Evolutionary conservation across 768 basidiomycete genomes (phyloP).

Genomic region (Lentinula edodes): DNA sequence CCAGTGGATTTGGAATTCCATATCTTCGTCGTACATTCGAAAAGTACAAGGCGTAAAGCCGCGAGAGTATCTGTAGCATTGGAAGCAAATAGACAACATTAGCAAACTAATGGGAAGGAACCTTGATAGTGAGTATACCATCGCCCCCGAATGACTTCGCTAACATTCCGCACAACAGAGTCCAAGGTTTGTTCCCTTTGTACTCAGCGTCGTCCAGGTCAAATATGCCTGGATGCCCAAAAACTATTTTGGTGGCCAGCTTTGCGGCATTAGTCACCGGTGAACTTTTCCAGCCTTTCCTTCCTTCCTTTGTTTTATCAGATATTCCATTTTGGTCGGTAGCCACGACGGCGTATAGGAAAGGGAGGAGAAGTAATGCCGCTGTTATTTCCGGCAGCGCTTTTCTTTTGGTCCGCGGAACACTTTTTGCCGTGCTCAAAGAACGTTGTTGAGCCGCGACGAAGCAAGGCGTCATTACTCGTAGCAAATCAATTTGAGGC

Average conservation of each 20-base stretch:
- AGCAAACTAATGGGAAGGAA: neutral
- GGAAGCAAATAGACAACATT: neutral
- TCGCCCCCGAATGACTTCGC: neutral
- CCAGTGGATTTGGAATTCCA: conserved; percentile 41
- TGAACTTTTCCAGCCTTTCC: conserved; percentile 17
- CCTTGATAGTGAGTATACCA: neutral
- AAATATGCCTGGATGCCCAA: neutral
- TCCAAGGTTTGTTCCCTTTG: neutral
- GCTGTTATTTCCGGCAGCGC: neutral
- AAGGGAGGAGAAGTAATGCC: neutral
- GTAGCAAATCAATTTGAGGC: conserved; percentile 52
- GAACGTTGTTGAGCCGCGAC: conserved; percentile 27
- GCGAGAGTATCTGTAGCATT: neutral
- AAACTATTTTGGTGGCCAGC: neutral
- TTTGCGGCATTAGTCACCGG: neutral
- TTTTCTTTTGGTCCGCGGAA: neutral
- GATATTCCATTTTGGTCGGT: conserved; percentile 5
- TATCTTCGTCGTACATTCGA: neutral
- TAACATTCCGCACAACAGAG: neutral
- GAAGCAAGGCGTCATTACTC: conserved; percentile 21
- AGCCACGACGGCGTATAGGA: neutral
- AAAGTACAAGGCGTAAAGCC: neutral
- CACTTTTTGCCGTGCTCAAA: conserved; percentile 35
- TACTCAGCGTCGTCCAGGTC: neutral
- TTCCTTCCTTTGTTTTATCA: neutral